Conservation (phyloP, 208 protist species). For the Trypanosoma vivax region DNA sequence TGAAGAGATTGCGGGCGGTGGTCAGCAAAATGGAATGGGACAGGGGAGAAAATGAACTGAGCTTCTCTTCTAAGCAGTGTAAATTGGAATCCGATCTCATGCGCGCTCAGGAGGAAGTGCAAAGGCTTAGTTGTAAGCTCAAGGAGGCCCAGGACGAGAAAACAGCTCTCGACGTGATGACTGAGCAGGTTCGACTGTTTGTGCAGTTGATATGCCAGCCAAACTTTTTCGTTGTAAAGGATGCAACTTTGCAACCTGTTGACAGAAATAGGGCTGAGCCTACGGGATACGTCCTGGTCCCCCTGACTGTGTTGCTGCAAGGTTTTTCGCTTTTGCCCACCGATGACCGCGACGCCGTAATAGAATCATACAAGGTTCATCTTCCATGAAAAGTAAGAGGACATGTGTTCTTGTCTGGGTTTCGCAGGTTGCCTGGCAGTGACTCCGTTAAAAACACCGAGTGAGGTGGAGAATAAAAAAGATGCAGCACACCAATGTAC, state of each 20-base stretch:
- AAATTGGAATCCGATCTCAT: slow-evolving; percentile 14
- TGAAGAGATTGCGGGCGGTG: neutral
- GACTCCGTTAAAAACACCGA: no score
- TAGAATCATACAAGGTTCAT: slow-evolving; percentile 50
- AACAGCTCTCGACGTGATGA: slow-evolving; percentile 33
- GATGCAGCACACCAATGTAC: no score
- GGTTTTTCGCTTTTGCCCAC: slow-evolving; percentile 71
- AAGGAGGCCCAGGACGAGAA: slow-evolving; percentile 11
- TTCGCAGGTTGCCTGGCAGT: no score
- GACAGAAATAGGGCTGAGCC: slow-evolving; percentile 55
- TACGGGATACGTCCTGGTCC: slow-evolving; percentile 77
- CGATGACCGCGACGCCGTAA: slow-evolving; percentile 51
- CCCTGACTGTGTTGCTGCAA: slow-evolving; percentile 63
- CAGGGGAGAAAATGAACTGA: neutral
- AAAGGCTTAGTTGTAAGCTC: slow-evolving; percentile 11
- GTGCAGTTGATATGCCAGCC: slow-evolving; percentile 75
- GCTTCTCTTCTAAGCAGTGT: neutral
- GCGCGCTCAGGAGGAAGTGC: slow-evolving; percentile 15
- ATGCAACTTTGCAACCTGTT: slow-evolving; percentile 61
- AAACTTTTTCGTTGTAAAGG: slow-evolving; percentile 80
- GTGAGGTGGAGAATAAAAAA: no score
- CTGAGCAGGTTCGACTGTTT: slow-evolving; percentile 71
- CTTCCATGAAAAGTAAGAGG: neutral
- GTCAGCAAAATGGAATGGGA: slow-evolving; percentile 3
- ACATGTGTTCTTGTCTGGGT: no score